These are phyloP conservation scores for Phytopythium boreale DNA, from an alignment of 352 stramenopile genomes.

Conservation along the genomic window DNA sequence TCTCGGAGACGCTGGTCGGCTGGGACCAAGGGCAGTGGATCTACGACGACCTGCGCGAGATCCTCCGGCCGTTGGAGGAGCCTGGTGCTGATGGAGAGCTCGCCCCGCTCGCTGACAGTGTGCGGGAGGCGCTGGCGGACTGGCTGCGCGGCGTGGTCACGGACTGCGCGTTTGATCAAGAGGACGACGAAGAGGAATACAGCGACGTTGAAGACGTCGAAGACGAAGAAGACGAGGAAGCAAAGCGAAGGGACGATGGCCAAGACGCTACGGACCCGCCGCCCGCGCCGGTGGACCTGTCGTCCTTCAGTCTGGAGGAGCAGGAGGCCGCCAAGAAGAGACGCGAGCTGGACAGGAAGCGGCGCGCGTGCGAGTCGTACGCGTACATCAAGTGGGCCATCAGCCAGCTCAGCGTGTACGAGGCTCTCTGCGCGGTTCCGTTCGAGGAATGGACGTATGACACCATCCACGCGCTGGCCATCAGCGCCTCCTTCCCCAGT, in stretches of 20 bases:
- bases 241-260: constrained; percentile 9
- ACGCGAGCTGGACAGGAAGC: constrained; percentile 2
- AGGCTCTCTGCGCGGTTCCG: constrained; percentile 12
- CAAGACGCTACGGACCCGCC: background rate
- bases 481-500: background rate
- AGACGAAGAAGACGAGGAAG: constrained; percentile 11
- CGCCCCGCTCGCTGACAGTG: background rate
- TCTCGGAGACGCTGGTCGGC: constrained; percentile 17
- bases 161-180: constrained; percentile 10
- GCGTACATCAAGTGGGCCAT: constrained; percentile 16
- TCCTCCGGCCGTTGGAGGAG: constrained; percentile 5
- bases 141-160: constrained; percentile 18
- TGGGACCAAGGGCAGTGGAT: constrained; percentile 12
- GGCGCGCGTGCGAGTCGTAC: constrained; percentile 14
- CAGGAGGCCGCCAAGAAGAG: background rate
- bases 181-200: constrained; percentile 17
- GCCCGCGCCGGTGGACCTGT: background rate
- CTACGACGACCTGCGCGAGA: constrained; percentile 6
- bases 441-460: constrained; percentile 15
- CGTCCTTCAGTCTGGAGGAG: background rate
- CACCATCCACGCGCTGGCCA: background rate
- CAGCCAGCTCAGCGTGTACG: constrained; percentile 21
- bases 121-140: constrained; percentile 14
- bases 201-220: constrained; percentile 14
- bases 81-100: background rate